These are phyloP conservation scores for Dactylellina haptotyla DNA, from an alignment of 2,329 filamentous ascomycete species.

Conservation along the genomic window DNA sequence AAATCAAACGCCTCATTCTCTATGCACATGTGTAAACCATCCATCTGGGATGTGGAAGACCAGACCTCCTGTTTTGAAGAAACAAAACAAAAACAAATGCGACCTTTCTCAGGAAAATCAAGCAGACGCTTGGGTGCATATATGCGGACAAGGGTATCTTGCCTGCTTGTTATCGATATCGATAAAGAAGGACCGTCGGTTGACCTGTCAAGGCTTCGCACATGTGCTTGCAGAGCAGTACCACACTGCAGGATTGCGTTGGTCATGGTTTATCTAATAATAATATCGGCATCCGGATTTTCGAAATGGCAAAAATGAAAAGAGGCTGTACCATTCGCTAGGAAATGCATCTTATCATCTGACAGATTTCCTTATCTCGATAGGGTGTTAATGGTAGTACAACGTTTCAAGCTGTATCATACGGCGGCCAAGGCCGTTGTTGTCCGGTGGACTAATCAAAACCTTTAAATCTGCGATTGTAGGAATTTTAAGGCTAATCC, in stretches of 20 bases:
- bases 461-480: no score
- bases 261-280: conserved; percentile 40
- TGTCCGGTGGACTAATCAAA: no score
- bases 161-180: conserved; percentile 22
- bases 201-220: neutral
- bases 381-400: neutral
- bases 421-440: no score
- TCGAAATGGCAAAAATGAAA: conserved; percentile 6
- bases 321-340: neutral
- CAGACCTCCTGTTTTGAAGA: no score
- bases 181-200: conserved; percentile 2
- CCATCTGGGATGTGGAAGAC: neutral
- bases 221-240: conserved; percentile 24
- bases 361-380: conserved; percentile 29
- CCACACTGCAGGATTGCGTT: conserved; percentile 49
- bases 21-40: neutral
- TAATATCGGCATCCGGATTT: conserved; percentile 13
- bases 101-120: neutral
- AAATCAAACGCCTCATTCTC: neutral
- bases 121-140: conserved; percentile 16
- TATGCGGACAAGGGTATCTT: conserved; percentile 18
- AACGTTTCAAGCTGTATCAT: neutral
- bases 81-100: neutral
- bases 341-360: conserved; percentile 15
- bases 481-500: no score